Evolutionary conservation across 2,329 filamentous ascomycete species (phyloP), one percentile per base, ranked within the genome.

Genomic region (Stagonosporopsis rhizophila): DNA sequence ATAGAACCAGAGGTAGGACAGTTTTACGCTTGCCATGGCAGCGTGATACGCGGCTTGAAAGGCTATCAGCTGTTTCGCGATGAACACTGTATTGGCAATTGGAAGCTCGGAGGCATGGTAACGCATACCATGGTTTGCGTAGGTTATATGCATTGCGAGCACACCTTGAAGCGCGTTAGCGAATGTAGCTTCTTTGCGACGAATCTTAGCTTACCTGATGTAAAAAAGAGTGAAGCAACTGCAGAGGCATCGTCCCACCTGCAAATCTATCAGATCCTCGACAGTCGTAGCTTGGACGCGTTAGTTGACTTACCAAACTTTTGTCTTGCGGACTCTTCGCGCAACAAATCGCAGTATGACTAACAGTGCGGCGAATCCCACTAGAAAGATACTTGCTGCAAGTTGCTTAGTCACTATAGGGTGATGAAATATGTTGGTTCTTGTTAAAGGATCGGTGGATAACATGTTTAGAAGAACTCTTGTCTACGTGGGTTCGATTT

Each of bases 161-260:
- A 39, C 20, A 20, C 34, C 45, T 48, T n/a, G 44, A 17, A 22
- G 17, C 19, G 5, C n/a, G 12, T 32, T 15, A 45, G 42, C n/a
- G 9, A 14, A 34, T 34, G 17, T 22, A 20, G 22, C n/a, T 20
- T 39, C 6, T 30, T 48, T 7, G 20, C 11, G n/a, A 14, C 12
- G 8, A 28, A 27, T 25, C 19, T 20, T 14, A 6, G 19, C 20
- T 19, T 25, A 48, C 45, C 44, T 11, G 32, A 47, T 15, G 44
- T 47, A 27, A 47, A 38, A 11, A 47, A 3, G 7, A 48, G 23
- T 25, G 45, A 48, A 27, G 23, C 45, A 14, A 48, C 45, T 6
- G 45, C 45, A 39, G 34, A 12, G 9, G 19, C 34, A 48, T 48
- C 45, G 14, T 48, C 45, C 45, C 45, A 39, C 34, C 45, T 48